Percentiles rank a stretch among this genome's conserved stretches.
These are phyloP conservation scores for Globisporangium perplexum DNA, from an alignment of 352 stramenopile species.

Conservation along the genomic window DNA sequence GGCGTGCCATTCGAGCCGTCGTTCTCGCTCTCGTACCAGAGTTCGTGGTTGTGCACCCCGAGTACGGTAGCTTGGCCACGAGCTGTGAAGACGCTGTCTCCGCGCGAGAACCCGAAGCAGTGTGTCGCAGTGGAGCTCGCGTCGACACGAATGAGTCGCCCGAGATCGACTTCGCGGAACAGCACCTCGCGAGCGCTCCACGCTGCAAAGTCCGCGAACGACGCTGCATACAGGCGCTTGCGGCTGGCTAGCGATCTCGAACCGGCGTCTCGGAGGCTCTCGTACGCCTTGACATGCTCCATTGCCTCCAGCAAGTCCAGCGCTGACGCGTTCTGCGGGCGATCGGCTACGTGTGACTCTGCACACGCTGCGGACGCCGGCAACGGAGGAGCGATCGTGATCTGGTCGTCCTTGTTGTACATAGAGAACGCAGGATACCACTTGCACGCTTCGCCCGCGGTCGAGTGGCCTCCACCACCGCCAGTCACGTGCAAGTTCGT, in stretches of 20 bases:
- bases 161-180: conserved; percentile 30
- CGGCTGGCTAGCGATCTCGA: not conserved
- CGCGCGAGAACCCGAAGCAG: conserved; percentile 33
- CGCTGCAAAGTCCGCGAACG: conserved; percentile 19
- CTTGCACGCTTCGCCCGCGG: conserved; percentile 26
- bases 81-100: conserved; percentile 56
- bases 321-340: conserved; percentile 33
- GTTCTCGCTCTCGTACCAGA: conserved; percentile 56
- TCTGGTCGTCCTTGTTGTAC: conserved; percentile 90
- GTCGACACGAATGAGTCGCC: conserved; percentile 30
- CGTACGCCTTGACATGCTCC: conserved; percentile 22
- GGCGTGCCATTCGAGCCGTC: not conserved
- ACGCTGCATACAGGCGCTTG: conserved; percentile 16
- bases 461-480: conserved; percentile 3
- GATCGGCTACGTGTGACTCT: conserved; percentile 2
- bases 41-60: conserved; percentile 48
- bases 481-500: conserved; percentile 42
- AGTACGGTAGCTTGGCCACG: conserved; percentile 57
- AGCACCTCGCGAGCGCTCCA: conserved; percentile 22
- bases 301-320: conserved; percentile 27
- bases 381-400: conserved; percentile 59
- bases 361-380: conserved; percentile 1
- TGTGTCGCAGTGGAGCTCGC: conserved; percentile 16
- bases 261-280: not conserved
- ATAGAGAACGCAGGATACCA: conserved; percentile 88